Percentiles rank a stretch among this genome's conserved stretches.
These are phyloP conservation scores for Citrus sinensis DNA, from an alignment of 345 rosid genomes.

Conservation along the genomic window DNA sequence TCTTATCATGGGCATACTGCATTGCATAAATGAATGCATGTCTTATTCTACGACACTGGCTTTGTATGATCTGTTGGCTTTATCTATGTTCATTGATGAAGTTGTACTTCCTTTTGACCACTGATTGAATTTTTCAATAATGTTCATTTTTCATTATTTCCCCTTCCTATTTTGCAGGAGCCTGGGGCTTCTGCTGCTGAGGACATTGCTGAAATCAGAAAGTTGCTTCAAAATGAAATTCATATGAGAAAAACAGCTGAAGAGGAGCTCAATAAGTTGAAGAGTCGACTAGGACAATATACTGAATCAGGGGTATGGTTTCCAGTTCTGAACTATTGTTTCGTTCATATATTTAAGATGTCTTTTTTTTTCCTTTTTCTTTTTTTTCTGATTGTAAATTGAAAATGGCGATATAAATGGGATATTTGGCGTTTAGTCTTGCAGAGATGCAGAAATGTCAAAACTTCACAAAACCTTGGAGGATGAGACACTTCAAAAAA, in stretches of 20 bases:
- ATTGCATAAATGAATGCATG: not conserved
- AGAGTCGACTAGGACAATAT: constrained; percentile 52
- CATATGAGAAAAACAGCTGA: constrained; percentile 73
- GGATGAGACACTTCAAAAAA: constrained; percentile 69
- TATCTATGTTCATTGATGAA: not conserved
- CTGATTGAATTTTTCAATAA: not conserved
- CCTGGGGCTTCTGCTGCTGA: constrained; percentile 31
- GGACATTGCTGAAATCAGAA: constrained; percentile 56
- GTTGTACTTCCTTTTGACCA: not conserved
- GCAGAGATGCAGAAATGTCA: constrained; percentile 60
- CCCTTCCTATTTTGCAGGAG: constrained; percentile 28
- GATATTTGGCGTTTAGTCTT: constrained; percentile 47
- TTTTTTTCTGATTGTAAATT: not conserved
- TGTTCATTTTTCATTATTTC: not conserved
- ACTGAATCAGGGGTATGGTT: constrained; percentile 61
- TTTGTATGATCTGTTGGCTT: not conserved
- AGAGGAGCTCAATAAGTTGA: constrained; percentile 69
- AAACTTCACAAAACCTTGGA: constrained; percentile 74
- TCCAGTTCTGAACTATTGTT: constrained; percentile 7
- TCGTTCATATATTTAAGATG: not conserved
- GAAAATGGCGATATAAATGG: constrained; percentile 9
- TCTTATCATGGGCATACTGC: not conserved
- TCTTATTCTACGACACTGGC: not conserved
- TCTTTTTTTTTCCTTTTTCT: not conserved
- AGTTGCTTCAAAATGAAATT: constrained; percentile 62